Evolutionary conservation across 345 rosid species (phyloP).

Genomic region (Lepidium africanum): DNA sequence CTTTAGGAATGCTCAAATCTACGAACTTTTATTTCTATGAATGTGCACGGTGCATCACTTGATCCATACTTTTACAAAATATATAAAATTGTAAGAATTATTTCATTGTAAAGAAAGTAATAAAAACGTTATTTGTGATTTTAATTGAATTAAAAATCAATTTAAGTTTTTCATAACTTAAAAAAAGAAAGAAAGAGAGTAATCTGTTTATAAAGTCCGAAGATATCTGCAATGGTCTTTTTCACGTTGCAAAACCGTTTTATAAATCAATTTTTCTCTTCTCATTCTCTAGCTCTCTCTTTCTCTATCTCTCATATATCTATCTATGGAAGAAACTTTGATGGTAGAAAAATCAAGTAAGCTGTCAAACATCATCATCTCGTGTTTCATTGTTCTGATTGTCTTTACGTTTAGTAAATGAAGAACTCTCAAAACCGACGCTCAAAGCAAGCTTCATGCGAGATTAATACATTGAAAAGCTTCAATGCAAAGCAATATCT

Average conservation of each 20-base stretch:
- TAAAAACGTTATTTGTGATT: no score
- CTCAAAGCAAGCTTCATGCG: neutral
- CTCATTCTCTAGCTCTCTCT: neutral
- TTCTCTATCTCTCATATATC: neutral
- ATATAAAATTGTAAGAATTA: no score
- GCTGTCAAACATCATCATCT: neutral
- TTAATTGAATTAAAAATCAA: no score
- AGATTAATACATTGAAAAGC: neutral
- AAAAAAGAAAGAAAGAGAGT: neutral
- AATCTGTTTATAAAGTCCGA: neutral
- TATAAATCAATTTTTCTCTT: neutral
- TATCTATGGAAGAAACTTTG: neutral
- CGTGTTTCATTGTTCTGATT: neutral
- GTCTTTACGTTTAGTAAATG: neutral
- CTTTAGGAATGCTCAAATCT: no score
- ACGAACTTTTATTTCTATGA: no score
- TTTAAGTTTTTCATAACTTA: neutral
- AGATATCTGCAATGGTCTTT: neutral
- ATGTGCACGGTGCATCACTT: no score
- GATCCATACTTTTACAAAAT: no score
- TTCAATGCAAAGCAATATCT: neutral
- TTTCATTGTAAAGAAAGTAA: no score
- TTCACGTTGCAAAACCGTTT: neutral
- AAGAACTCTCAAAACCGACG: neutral
- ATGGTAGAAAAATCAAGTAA: neutral